Conservation (phyloP, 805 yeast species). For the Barnettozyma sucrosica region DNA sequence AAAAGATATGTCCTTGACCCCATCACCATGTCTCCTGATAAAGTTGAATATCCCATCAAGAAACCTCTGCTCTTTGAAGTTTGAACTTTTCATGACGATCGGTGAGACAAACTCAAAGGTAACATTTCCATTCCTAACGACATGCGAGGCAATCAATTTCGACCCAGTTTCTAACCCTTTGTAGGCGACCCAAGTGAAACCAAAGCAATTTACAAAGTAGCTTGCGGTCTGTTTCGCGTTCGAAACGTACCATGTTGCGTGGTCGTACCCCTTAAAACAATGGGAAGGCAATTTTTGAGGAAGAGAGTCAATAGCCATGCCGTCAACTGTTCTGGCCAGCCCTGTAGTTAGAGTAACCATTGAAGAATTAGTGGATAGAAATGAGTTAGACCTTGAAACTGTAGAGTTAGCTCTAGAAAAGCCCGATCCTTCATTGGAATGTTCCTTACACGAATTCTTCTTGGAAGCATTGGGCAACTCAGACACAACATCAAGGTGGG, state of each 20-base stretch:
- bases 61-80: conserved; percentile 9
- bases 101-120: conserved; percentile 42
- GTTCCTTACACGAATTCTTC: background rate
- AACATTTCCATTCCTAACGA: conserved; percentile 51
- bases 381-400: background rate
- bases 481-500: background rate
- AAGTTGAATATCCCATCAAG: conserved; percentile 40
- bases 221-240: conserved; percentile 62
- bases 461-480: background rate
- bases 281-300: background rate
- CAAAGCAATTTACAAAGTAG: conserved; percentile 49
- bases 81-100: conserved; percentile 25
- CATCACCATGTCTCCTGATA: conserved; percentile 62
- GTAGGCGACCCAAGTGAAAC: conserved; percentile 59
- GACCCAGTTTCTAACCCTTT: conserved; percentile 68
- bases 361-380: conserved; percentile 2
- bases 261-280: conserved; percentile 44
- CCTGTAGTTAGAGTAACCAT: background rate
- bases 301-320: background rate
- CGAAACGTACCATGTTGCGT: conserved; percentile 66
- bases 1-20: conserved; percentile 73
- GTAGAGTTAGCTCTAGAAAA: background rate
- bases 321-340: background rate
- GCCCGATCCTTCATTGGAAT: background rate
- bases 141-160: conserved; percentile 49